phyloP scores from a whole-genome alignment of 2,329 filamentous ascomycete species.

The Neopestalotiopsis clavispora region DNA sequence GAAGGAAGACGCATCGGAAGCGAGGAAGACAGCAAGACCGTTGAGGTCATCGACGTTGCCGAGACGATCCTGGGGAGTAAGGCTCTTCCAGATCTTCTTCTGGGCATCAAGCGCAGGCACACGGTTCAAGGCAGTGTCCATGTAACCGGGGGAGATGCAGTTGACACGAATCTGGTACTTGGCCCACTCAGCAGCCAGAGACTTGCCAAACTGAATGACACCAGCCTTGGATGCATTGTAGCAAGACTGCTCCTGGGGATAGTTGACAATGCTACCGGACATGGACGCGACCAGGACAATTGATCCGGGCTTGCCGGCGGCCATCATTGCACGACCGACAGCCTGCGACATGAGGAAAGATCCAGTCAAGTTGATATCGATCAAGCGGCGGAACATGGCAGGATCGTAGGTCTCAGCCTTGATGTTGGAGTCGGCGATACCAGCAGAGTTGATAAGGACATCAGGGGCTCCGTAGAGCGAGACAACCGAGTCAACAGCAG shows the following conservation, averaged over 20 bases:
- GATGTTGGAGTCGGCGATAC: constrained; percentile 84
- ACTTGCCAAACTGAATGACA: constrained; percentile 79
- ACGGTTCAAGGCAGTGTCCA: constrained; percentile 83
- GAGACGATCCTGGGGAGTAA: constrained; percentile 76
- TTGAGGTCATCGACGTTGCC: constrained; percentile 79
- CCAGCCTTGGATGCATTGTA: constrained; percentile 87
- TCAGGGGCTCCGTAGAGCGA: constrained; percentile 72
- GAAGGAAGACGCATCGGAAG: constrained; percentile 73
- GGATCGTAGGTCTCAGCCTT: constrained; percentile 79
- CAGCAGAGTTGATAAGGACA: constrained; percentile 79
- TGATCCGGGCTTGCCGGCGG: constrained; percentile 70
- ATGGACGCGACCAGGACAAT: constrained; percentile 81
- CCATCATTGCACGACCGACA: constrained; percentile 76
- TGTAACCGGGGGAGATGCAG: constrained; percentile 84
- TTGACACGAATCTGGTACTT: constrained; percentile 82
- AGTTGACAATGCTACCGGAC: constrained; percentile 86
- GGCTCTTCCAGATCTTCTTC: constrained; percentile 79
- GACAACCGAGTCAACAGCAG: constrained; percentile 69
- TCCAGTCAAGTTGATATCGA: constrained; percentile 83
- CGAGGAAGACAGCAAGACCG: constrained; percentile 77
- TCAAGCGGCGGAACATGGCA: constrained; percentile 77
- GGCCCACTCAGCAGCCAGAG: constrained; percentile 83
- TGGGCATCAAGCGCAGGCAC: constrained; percentile 78
- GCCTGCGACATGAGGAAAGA: constrained; percentile 79
- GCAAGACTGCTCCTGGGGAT: constrained; percentile 80